Conservation (phyloP, 2,329 filamentous ascomycete species). For the Ascochyta fabae region DNA sequence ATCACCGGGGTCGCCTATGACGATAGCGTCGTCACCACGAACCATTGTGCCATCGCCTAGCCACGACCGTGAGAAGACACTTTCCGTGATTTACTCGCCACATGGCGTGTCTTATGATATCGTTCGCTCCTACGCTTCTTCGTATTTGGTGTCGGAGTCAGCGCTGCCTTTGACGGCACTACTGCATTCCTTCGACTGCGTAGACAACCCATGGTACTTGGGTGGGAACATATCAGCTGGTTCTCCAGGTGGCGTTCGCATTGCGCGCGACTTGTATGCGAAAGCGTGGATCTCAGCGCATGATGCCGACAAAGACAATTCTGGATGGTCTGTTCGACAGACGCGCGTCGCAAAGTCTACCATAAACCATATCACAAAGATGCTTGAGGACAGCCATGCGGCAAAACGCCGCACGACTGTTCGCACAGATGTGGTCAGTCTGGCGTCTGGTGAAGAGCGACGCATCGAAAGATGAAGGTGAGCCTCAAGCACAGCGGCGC, state of each 20-base stretch:
- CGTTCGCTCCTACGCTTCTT: slow-evolving; percentile 62
- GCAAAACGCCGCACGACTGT: slow-evolving; percentile 8
- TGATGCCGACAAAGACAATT: slow-evolving; percentile 65
- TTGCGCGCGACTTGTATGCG: slow-evolving; percentile 61
- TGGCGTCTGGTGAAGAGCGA: slow-evolving; percentile 29
- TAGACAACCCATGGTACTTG: slow-evolving; percentile 67
- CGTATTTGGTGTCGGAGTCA: slow-evolving; percentile 62
- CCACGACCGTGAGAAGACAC: slow-evolving; percentile 51
- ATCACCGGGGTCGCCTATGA: slow-evolving; percentile 42
- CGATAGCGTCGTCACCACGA: slow-evolving; percentile 41
- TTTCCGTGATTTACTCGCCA: slow-evolving; percentile 70
- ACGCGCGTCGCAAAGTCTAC: slow-evolving; percentile 54
- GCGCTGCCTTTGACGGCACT: slow-evolving; percentile 69
- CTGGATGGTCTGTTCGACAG: slow-evolving; percentile 59
- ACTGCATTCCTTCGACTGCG: slow-evolving; percentile 68
- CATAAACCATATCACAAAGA: slow-evolving; percentile 37
- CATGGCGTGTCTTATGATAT: slow-evolving; percentile 65
- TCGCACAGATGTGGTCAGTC: slow-evolving; percentile 30
- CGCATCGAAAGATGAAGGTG: slow-evolving; percentile 25
- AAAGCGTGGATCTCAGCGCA: slow-evolving; percentile 67
- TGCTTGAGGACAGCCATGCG: slow-evolving; percentile 31
- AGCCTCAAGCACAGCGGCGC: too few species aligned
- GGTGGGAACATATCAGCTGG: slow-evolving; percentile 66
- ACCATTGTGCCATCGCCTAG: slow-evolving; percentile 43
- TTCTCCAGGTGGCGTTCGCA: slow-evolving; percentile 63